phyloP scores from a whole-genome alignment of 2,329 filamentous ascomycete species.

The Aureobasidium sp. region DNA sequence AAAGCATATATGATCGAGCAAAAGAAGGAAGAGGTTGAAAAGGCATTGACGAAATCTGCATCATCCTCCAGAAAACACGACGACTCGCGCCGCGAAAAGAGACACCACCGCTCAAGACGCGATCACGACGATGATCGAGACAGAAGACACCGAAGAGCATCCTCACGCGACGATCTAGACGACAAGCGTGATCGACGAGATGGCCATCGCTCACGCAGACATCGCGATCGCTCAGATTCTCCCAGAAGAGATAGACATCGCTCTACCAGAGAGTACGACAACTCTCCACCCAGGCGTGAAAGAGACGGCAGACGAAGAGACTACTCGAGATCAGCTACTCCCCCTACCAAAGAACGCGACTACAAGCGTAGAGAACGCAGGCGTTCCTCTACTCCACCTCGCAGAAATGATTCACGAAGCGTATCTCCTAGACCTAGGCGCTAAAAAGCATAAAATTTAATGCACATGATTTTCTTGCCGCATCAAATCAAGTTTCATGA shows the following conservation, averaged over 20 bases:
- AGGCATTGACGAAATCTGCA: slow-evolving; percentile 51
- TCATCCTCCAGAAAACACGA: slow-evolving; percentile 46
- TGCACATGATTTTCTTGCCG: not conserved
- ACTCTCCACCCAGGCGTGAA: not conserved
- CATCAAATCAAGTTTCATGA: not conserved
- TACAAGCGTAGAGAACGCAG: slow-evolving; percentile 1
- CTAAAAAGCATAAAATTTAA: not conserved
- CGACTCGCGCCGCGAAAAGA: slow-evolving; percentile 32
- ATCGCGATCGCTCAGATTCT: not conserved
- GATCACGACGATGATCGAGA: slow-evolving; percentile 18
- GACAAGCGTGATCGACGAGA: slow-evolving; percentile 5
- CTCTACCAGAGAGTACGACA: not conserved
- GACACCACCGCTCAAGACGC: slow-evolving; percentile 35
- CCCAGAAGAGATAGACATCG: slow-evolving; percentile 1
- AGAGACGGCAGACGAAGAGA: slow-evolving; percentile 3
- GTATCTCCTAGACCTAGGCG: slow-evolving; percentile 3
- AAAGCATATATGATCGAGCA: slow-evolving; percentile 82
- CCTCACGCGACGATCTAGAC: slow-evolving; percentile 13
- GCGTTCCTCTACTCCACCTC: not conserved
- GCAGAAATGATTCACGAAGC: not conserved
- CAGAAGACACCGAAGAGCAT: slow-evolving; percentile 16
- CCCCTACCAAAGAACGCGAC: not conserved
- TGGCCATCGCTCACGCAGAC: slow-evolving; percentile 2
- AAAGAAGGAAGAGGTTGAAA: slow-evolving; percentile 81
- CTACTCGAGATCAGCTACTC: not conserved